Evolutionary conservation across 495 filamentous ascomycete species (phyloP).

Genomic region (Entonaema liquescens): DNA sequence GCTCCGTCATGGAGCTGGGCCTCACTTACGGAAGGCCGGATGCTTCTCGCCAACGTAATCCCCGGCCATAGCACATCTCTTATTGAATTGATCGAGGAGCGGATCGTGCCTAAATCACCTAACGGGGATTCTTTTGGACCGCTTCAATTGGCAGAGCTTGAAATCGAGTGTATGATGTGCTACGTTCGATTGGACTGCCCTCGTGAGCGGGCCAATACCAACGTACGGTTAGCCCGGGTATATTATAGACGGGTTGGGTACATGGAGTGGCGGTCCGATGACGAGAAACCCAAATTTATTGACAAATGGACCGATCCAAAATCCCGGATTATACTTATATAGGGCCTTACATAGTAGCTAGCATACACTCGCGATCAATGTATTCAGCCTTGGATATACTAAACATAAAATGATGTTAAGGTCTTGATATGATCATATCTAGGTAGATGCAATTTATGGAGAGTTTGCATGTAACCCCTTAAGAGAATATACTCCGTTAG

Average conservation of each 20-base stretch:
- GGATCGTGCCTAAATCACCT: not conserved
- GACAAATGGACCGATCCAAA: not conserved
- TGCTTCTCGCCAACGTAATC: too few species aligned
- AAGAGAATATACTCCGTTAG: not conserved
- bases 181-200: not conserved
- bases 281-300: not conserved
- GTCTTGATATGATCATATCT: too few species aligned
- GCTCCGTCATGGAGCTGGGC: not conserved
- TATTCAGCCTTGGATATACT: too few species aligned
- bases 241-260: constrained; percentile 2
- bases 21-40: not conserved
- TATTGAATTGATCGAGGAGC: not conserved
- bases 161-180: constrained; percentile 1
- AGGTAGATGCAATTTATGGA: not conserved
- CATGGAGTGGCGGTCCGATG: not conserved
- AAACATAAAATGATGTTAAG: too few species aligned
- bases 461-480: not conserved
- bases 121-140: not conserved
- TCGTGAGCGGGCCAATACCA: not conserved
- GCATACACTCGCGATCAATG: too few species aligned
- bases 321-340: constrained; percentile 4
- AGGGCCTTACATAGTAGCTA: not conserved
- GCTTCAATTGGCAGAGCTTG: constrained; percentile 9
- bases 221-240: not conserved
- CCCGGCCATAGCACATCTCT: not conserved